phyloP scores from a whole-genome alignment of 2,329 filamentous ascomycete species.

The Colletotrichum eleusines region DNA sequence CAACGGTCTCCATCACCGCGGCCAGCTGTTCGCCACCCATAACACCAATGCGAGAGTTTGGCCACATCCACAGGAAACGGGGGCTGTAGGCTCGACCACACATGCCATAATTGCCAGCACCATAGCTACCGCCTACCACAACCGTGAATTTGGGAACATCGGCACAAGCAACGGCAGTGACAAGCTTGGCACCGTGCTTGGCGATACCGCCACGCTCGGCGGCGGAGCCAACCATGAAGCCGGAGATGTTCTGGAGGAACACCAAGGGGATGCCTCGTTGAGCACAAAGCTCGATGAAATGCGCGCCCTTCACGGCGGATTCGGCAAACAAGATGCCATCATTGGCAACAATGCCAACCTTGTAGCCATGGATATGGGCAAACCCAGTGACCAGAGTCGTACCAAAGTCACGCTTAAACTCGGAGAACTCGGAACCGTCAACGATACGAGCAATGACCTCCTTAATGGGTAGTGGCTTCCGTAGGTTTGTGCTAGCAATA shows the following conservation, averaged over 20 bases:
- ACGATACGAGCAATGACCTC: constrained; percentile 95
- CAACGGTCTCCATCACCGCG: constrained; percentile 94
- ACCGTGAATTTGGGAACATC: constrained; percentile 98
- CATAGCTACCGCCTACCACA: constrained; percentile 92
- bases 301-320: constrained; percentile 90
- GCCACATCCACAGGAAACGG: constrained; percentile 95
- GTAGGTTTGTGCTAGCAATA: constrained; percentile 90
- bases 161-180: constrained; percentile 93
- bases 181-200: constrained; percentile 97
- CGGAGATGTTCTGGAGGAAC: constrained; percentile 96
- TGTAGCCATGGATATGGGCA: constrained; percentile 88
- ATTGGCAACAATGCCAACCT: constrained; percentile 93
- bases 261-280: constrained; percentile 91
- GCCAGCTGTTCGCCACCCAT: constrained; percentile 96
- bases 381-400: constrained; percentile 92
- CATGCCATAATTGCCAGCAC: constrained; percentile 98
- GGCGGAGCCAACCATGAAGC: constrained; percentile 97
- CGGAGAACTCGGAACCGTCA: constrained; percentile 88
- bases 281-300: constrained; percentile 95
- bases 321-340: constrained; percentile 95
- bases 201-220: constrained; percentile 96
- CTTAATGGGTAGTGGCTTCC: constrained; percentile 85
- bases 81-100: constrained; percentile 95
- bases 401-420: constrained; percentile 95
- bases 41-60: constrained; percentile 93